Evolutionary conservation across 805 yeast species (phyloP).

Genomic region (Candida sithepensis): DNA sequence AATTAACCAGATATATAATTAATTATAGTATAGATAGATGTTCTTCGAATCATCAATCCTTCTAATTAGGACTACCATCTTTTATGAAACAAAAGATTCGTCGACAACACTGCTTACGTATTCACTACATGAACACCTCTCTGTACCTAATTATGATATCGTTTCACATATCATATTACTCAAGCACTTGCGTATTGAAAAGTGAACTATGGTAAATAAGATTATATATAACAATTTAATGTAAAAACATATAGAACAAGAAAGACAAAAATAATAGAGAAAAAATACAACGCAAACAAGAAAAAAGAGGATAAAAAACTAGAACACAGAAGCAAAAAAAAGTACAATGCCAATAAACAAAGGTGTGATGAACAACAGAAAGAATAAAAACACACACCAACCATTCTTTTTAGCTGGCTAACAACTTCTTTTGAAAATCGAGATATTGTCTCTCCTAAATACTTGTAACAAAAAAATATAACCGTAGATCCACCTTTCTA

Average conservation of each 20-base stretch:
- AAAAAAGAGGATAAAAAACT: background rate
- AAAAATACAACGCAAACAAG: background rate
- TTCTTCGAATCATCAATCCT: no score
- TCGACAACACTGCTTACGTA: no score
- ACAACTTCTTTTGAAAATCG: background rate
- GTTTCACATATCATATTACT: no score
- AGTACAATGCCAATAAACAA: background rate
- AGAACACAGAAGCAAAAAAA: background rate
- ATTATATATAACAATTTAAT: background rate
- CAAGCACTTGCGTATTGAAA: no score
- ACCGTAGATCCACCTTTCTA: background rate
- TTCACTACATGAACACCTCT: no score
- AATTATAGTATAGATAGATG: no score
- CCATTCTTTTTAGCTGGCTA: background rate
- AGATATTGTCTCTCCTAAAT: background rate
- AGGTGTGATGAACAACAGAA: background rate
- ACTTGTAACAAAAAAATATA: background rate
- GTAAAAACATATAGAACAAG: background rate
- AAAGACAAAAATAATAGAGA: background rate
- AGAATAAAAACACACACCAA: no score
- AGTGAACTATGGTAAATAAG: background rate
- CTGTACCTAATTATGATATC: no score
- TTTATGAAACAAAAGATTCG: no score
- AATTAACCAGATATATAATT: no score
- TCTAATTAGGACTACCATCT: no score